A percentile compares a stretch with the other conserved stretches of the same genome.
These are phyloP conservation scores for Scutellaria barbata DNA, from an alignment of 257 asterid genomes.

Conservation along the genomic window DNA sequence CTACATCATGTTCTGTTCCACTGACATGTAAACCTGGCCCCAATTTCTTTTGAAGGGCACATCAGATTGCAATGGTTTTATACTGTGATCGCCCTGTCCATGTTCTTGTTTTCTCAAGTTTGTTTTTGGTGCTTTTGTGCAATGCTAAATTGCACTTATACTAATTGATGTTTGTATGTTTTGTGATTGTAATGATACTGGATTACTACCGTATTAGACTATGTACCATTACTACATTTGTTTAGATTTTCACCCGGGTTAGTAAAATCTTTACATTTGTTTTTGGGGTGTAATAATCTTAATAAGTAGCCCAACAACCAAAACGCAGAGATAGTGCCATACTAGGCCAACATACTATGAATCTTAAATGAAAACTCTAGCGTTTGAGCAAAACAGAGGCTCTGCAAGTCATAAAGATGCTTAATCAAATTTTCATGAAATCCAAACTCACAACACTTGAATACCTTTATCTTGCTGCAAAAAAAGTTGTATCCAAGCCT, in stretches of 20 bases:
- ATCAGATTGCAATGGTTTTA: constrained; percentile 13
- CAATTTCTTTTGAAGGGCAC: not conserved
- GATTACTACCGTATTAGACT: no score
- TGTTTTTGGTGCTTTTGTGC: not conserved
- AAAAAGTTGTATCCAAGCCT: constrained; percentile 15
- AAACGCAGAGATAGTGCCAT: no score
- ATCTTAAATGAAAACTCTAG: not conserved
- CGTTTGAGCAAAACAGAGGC: not conserved
- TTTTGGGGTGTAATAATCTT: no score
- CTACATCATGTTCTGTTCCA: not conserved
- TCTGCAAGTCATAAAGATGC: not conserved
- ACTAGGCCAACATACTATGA: not conserved
- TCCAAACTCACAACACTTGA: constrained; percentile 1
- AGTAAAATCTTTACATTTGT: no score
- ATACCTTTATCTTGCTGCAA: constrained; percentile 31
- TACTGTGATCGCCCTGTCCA: not conserved
- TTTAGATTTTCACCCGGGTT: no score
- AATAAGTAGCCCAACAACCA: no score
- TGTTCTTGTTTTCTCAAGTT: not conserved
- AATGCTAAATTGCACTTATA: not conserved
- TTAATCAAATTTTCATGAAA: constrained; percentile 7
- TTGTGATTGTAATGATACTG: no score
- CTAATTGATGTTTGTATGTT: no score
- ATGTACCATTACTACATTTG: no score
- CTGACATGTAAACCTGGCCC: not conserved